Percentiles rank a stretch among this genome's conserved stretches.
These are phyloP conservation scores for Russula sp. DNA, from an alignment of 768 basidiomycete genomes.

Conservation along the genomic window DNA sequence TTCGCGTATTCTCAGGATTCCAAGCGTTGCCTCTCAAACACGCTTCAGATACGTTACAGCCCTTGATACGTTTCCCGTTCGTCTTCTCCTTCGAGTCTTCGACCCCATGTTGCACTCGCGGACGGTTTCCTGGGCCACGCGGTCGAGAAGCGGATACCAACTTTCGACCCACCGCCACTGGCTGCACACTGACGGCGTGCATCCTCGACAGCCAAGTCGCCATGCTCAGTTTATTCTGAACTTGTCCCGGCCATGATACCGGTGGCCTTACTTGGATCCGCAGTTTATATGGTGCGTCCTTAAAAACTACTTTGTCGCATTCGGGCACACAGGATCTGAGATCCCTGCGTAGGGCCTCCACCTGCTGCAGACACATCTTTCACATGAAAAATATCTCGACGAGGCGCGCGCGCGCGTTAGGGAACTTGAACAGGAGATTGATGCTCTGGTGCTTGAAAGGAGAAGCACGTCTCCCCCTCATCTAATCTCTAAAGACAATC, in stretches of 20 bases:
- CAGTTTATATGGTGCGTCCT: conserved; percentile 64
- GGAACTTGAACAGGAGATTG: conserved; percentile 59
- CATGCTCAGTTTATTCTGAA: conserved; percentile 68
- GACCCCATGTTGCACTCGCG: conserved; percentile 2
- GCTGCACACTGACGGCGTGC: conserved; percentile 26
- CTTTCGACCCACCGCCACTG: conserved; percentile 11
- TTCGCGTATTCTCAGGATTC: neutral
- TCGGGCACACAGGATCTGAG: neutral
- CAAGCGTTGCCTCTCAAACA: neutral
- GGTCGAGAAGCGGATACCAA: neutral
- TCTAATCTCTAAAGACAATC: neutral
- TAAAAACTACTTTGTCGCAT: neutral
- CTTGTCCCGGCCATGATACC: conserved; percentile 77
- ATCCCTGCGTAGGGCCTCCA: conserved; percentile 55
- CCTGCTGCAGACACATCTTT: conserved; percentile 56
- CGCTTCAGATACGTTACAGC: neutral
- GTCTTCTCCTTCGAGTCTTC: too few species aligned
- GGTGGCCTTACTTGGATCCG: conserved; percentile 72
- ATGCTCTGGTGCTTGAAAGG: conserved; percentile 33
- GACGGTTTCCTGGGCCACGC: neutral
- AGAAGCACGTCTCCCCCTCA: neutral
- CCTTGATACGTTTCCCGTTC: neutral
- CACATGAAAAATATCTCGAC: conserved; percentile 69
- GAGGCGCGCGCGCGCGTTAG: conserved; percentile 54
- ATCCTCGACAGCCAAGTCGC: conserved; percentile 37